Evolutionary conservation across 345 rosid species (phyloP).

Genomic region (Passiflora organensis): DNA sequence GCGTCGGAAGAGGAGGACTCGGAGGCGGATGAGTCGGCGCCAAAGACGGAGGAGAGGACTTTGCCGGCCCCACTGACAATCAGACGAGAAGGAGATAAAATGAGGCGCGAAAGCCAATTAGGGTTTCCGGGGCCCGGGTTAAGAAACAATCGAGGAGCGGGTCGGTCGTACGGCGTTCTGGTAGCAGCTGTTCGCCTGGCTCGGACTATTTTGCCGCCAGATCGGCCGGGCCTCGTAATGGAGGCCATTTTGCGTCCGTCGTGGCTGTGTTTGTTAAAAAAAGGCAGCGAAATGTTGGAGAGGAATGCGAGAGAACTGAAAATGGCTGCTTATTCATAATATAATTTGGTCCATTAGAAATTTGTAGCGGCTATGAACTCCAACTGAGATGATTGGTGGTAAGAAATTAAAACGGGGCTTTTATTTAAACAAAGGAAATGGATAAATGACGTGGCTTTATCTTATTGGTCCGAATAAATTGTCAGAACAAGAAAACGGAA

Average conservation of each 20-base stretch:
- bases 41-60: constrained; percentile 61
- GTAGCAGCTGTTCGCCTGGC: constrained; percentile 37
- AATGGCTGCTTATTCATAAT: neutral
- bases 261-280: neutral
- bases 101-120: constrained; percentile 78
- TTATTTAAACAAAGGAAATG: neutral
- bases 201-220: constrained; percentile 69
- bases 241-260: constrained; percentile 11
- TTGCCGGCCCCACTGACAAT: constrained; percentile 76
- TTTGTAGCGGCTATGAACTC: constrained; percentile 9
- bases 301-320: neutral
- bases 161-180: constrained; percentile 71
- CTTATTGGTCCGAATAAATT: neutral
- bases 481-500: too few species aligned
- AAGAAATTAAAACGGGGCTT: neutral
- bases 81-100: constrained; percentile 66
- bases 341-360: constrained; percentile 2
- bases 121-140: constrained; percentile 45
- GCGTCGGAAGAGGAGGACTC: constrained; percentile 43
- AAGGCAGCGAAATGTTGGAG: neutral
- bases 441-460: neutral
- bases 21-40: constrained; percentile 47
- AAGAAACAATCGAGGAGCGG: constrained; percentile 13
- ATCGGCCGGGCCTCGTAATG: constrained; percentile 26
- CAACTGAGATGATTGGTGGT: neutral